A percentile compares a stretch with the other conserved stretches of the same genome.
Evolutionary conservation across 2,329 filamentous ascomycete species (phyloP).

Genomic region (Ophiocordyceps robertsii): DNA sequence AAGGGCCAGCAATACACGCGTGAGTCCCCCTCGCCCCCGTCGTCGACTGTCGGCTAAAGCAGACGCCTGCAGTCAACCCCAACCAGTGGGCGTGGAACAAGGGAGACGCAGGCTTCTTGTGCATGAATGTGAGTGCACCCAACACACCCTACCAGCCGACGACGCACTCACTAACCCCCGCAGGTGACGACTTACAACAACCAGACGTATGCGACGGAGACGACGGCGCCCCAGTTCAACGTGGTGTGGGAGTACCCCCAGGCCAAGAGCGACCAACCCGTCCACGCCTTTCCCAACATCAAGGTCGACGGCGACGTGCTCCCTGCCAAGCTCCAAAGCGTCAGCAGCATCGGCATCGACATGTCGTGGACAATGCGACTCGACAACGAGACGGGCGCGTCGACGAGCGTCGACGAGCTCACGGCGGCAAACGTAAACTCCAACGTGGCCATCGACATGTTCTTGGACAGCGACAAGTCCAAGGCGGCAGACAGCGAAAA

Average conservation of each 20-base stretch:
- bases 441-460: slow-evolving; percentile 48
- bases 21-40: slow-evolving; percentile 17
- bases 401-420: slow-evolving; percentile 20
- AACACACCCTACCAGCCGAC: slow-evolving; percentile 23
- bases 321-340: slow-evolving; percentile 23
- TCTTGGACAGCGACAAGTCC: slow-evolving; percentile 31
- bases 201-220: slow-evolving; percentile 31
- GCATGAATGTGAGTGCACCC: slow-evolving; percentile 34
- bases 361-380: slow-evolving; percentile 33
- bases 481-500: slow-evolving; percentile 24
- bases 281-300: slow-evolving; percentile 42
- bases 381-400: slow-evolving; percentile 24
- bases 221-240: slow-evolving; percentile 32
- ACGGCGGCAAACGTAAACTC: slow-evolving; percentile 26
- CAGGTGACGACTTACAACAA: slow-evolving; percentile 37
- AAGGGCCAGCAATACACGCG: slow-evolving; percentile 31
- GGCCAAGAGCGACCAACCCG: slow-evolving; percentile 21
- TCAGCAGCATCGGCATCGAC: slow-evolving; percentile 28
- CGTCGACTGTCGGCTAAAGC: background rate
- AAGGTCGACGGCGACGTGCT: slow-evolving; percentile 29
- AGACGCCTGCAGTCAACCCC: slow-evolving; percentile 30
- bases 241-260: slow-evolving; percentile 38
- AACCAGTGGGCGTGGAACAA: slow-evolving; percentile 38
- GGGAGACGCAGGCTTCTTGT: slow-evolving; percentile 25
- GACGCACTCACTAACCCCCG: slow-evolving; percentile 5